These are phyloP conservation scores for Boletus fagicola DNA, from an alignment of 768 basidiomycete genomes.

Conservation along the genomic window DNA sequence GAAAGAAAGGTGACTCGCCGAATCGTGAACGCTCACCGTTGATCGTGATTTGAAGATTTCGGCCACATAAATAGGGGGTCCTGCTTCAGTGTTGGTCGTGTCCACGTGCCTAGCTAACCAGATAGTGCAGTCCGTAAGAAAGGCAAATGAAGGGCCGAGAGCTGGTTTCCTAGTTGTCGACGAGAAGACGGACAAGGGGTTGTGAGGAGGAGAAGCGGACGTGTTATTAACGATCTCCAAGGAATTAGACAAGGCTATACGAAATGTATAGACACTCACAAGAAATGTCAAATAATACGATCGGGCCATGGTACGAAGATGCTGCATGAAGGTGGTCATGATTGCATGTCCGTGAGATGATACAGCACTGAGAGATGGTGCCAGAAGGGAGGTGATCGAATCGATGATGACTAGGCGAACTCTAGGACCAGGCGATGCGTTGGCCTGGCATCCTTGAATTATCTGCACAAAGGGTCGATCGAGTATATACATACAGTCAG, in stretches of 20 bases:
- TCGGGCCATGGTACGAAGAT: constrained; percentile 52
- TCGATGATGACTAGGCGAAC: constrained; percentile 62
- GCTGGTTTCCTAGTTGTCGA: constrained; percentile 58
- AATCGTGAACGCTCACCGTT: constrained; percentile 30
- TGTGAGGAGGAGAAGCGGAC: constrained; percentile 33
- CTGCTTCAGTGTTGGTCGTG: constrained; percentile 13
- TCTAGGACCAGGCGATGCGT: constrained; percentile 7
- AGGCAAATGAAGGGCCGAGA: constrained; percentile 72
- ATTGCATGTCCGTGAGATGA: constrained; percentile 75
- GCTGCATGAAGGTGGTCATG: constrained; percentile 70
- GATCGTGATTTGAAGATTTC: constrained; percentile 46
- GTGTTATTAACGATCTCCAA: constrained; percentile 63
- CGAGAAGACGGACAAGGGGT: constrained; percentile 35
- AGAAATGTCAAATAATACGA: constrained; percentile 47
- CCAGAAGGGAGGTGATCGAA: constrained; percentile 59
- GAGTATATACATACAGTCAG: constrained; percentile 26
- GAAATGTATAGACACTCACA: constrained; percentile 39
- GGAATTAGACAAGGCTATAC: background rate
- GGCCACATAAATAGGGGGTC: constrained; percentile 31
- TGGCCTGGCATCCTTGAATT: constrained; percentile 12
- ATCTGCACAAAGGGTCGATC: background rate
- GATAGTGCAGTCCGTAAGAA: constrained; percentile 68
- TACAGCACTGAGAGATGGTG: constrained; percentile 58
- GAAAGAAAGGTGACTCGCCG: background rate
- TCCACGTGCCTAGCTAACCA: constrained; percentile 50